These are phyloP conservation scores for Combretum micranthum DNA, from an alignment of 345 rosid species.

Conservation along the genomic window DNA sequence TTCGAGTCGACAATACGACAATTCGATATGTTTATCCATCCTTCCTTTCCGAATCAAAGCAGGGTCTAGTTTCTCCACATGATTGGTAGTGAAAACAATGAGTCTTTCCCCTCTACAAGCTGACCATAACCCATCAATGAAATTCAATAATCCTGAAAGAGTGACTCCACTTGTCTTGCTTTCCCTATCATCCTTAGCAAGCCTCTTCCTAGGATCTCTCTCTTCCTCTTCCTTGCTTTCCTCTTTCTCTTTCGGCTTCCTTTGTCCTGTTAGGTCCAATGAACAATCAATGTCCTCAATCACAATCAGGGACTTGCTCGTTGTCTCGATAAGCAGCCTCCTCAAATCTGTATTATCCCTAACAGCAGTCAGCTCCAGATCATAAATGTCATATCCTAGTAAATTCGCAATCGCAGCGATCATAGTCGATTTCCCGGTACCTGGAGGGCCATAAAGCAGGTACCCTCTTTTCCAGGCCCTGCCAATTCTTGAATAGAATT, in stretches of 20 bases:
- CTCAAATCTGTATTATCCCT: conserved; percentile 10
- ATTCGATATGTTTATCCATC: conserved; percentile 12
- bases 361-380: conserved; percentile 10
- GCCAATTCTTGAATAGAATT: conserved; percentile 6
- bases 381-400: conserved; percentile 7
- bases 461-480: conserved; percentile 14
- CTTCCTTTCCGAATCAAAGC: conserved; percentile 10
- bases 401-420: conserved; percentile 13
- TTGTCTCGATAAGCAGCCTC: conserved; percentile 6
- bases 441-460: conserved; percentile 11
- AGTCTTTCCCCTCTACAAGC: conserved; percentile 5
- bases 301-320: conserved; percentile 13
- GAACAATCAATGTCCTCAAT: conserved; percentile 17
- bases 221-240: neutral
- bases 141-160: conserved; percentile 8
- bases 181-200: neutral
- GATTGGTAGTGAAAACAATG: conserved; percentile 5
- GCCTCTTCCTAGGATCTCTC: neutral
- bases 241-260: neutral
- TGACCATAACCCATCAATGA: conserved; percentile 10
- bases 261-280: conserved; percentile 6
- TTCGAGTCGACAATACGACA: conserved; percentile 11
- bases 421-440: conserved; percentile 14
- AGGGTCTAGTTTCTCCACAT: conserved; percentile 8
- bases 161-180: neutral